These are phyloP conservation scores for Microcyclospora tardicrescens DNA, from an alignment of 2,329 filamentous ascomycete genomes.

Conservation along the genomic window DNA sequence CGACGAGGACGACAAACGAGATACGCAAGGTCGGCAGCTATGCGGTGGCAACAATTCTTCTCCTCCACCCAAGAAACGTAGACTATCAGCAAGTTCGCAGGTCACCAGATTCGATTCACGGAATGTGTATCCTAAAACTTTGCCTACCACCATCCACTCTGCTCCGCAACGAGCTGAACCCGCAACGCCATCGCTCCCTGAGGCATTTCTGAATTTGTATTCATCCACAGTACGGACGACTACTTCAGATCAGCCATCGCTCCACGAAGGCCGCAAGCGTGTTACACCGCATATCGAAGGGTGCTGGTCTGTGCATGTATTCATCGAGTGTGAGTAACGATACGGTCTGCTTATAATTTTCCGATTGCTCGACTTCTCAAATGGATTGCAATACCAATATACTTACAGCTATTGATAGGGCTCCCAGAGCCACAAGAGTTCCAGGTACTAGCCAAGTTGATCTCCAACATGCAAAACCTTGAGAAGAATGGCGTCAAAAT, in stretches of 20 bases:
- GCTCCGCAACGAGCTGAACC: too few species aligned
- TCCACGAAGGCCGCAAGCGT: conserved; percentile 77
- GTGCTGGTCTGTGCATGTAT: conserved; percentile 87
- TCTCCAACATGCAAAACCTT: conserved; percentile 21
- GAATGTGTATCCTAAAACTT: conserved; percentile 2
- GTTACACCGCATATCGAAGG: conserved; percentile 73
- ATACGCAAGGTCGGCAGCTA: too few species aligned
- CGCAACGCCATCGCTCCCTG: conserved; percentile 48
- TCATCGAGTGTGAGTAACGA: conserved; percentile 66
- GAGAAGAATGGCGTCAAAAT: conserved; percentile 25
- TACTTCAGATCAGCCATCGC: conserved; percentile 64
- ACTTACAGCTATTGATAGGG: conserved; percentile 32
- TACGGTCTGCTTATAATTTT: neutral
- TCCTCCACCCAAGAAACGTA: conserved; percentile 2
- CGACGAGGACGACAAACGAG: too few species aligned
- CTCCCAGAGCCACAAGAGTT: conserved; percentile 40
- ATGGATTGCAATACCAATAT: conserved; percentile 1
- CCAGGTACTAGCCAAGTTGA: conserved; percentile 19
- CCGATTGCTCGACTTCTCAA: neutral
- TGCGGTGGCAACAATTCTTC: conserved; percentile 1
- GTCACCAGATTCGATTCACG: neutral
- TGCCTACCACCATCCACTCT: too few species aligned
- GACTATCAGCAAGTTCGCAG: neutral
- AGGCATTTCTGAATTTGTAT: conserved; percentile 79
- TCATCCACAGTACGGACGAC: conserved; percentile 66